phyloP scores from a whole-genome alignment of 2,329 filamentous ascomycete species.

The Chalaropsis ovoidea region DNA sequence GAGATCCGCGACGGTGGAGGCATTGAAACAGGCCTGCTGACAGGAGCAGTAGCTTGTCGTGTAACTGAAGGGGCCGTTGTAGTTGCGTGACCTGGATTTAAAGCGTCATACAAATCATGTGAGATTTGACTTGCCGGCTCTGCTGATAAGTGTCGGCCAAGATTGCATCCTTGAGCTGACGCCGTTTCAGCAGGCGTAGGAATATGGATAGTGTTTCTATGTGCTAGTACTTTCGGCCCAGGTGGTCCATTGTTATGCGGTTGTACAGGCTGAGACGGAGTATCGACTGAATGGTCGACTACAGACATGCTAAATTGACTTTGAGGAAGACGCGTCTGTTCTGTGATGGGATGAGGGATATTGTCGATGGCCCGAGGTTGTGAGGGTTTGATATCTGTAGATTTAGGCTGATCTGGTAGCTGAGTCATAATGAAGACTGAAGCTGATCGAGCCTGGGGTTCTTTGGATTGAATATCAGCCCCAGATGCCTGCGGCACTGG shows the following conservation, averaged over 20 bases:
- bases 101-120: not conserved
- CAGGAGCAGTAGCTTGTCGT: not conserved
- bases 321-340: not conserved
- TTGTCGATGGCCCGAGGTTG: not conserved
- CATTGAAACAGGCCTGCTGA: slow-evolving; percentile 15
- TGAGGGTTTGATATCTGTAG: not conserved
- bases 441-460: not conserved
- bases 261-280: too few relatives aligned
- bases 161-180: not conserved
- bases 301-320: not conserved
- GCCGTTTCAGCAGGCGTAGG: not conserved
- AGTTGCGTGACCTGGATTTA: not conserved
- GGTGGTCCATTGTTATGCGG: not conserved
- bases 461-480: not conserved
- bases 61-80: not conserved
- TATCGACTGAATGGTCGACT: not conserved
- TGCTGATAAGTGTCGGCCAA: not conserved
- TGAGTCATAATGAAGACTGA: not conserved
- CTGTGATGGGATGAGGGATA: not conserved
- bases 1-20: not conserved
- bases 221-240: not conserved
- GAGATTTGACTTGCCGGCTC: not conserved
- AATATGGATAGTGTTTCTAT: not conserved
- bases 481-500: not conserved
- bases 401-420: not conserved